phyloP scores from a whole-genome alignment of 2,329 filamentous ascomycete species.

The Colletotrichum eremochloae region DNA sequence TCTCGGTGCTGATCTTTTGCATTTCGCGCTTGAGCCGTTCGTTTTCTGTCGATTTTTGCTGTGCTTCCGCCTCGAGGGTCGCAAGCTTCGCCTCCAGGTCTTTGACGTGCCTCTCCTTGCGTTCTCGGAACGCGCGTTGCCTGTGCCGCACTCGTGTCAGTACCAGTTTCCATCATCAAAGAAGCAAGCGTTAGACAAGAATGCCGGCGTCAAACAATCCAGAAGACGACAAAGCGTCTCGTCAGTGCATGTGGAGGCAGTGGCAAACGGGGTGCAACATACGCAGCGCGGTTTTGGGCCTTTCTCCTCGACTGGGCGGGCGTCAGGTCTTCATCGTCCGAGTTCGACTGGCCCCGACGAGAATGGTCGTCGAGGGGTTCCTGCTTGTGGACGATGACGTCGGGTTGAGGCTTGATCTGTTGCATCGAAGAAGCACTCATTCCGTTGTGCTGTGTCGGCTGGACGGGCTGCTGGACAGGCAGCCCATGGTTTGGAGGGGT shows the following conservation, averaged over 20 bases:
- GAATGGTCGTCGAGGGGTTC: constrained; percentile 55
- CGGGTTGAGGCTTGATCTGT: constrained; percentile 42
- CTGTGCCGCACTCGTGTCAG: constrained; percentile 59
- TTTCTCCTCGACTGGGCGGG: constrained; percentile 71
- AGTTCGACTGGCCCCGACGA: constrained; percentile 62
- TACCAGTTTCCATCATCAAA: background rate
- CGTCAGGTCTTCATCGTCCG: constrained; percentile 68
- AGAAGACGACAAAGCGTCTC: background rate
- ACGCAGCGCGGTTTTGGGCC: constrained; percentile 73
- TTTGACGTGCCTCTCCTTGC: constrained; percentile 94
- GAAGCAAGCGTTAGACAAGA: background rate
- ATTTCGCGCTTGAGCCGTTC: constrained; percentile 87
- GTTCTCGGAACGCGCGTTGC: constrained; percentile 94
- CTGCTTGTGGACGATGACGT: constrained; percentile 48
- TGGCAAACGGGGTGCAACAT: constrained; percentile 50
- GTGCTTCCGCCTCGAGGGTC: constrained; percentile 79
- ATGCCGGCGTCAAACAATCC: background rate
- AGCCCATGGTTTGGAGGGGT: constrained; percentile 52
- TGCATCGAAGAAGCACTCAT: constrained; percentile 47
- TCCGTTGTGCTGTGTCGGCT: constrained; percentile 46
- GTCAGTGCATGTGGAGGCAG: background rate
- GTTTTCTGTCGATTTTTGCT: constrained; percentile 83
- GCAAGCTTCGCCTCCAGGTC: constrained; percentile 91
- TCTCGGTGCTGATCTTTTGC: constrained; percentile 88
- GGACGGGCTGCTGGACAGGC: constrained; percentile 37